These are phyloP conservation scores for Phytophthora parvispora DNA, from an alignment of 352 stramenopile species.

Conservation along the genomic window DNA sequence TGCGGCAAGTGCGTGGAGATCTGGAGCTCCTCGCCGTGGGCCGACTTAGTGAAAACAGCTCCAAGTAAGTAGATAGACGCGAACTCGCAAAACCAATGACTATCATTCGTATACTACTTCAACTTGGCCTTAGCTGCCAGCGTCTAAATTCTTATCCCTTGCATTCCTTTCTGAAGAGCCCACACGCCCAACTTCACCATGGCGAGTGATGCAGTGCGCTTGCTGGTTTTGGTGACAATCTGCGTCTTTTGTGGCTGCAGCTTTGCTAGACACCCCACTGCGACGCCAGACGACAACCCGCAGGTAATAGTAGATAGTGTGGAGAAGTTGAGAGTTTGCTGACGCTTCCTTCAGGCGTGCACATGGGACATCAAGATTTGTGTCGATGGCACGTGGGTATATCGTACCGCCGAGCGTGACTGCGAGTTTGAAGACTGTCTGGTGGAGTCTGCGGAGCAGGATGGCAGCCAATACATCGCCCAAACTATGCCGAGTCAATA, in stretches of 20 bases:
- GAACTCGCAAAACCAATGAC: constrained; percentile 14
- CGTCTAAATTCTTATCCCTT: constrained; percentile 25
- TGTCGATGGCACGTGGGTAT: constrained; percentile 74
- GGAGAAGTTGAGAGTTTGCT: no score
- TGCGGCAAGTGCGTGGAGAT: constrained; percentile 69
- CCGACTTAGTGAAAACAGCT: constrained; percentile 14
- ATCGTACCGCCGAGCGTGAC: constrained; percentile 47
- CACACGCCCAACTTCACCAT: background rate
- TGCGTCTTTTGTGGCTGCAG: background rate
- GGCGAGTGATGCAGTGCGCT: background rate
- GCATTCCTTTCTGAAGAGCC: background rate
- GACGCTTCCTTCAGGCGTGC: no score
- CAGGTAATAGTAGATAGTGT: no score
- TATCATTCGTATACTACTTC: constrained; percentile 16
- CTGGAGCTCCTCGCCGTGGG: constrained; percentile 66
- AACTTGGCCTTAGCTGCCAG: no score
- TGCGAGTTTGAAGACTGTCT: constrained; percentile 69
- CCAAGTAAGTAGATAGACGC: constrained; percentile 29
- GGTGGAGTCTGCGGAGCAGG: constrained; percentile 12
- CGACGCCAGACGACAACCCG: constrained; percentile 37
- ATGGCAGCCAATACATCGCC: background rate
- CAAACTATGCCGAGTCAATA: background rate
- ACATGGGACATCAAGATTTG: constrained; percentile 75
- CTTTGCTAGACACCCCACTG: constrained; percentile 1
- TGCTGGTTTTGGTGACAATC: constrained; percentile 2